Conservation (phyloP, 768 basidiomycete species). For the Termitomyces sp. region DNA sequence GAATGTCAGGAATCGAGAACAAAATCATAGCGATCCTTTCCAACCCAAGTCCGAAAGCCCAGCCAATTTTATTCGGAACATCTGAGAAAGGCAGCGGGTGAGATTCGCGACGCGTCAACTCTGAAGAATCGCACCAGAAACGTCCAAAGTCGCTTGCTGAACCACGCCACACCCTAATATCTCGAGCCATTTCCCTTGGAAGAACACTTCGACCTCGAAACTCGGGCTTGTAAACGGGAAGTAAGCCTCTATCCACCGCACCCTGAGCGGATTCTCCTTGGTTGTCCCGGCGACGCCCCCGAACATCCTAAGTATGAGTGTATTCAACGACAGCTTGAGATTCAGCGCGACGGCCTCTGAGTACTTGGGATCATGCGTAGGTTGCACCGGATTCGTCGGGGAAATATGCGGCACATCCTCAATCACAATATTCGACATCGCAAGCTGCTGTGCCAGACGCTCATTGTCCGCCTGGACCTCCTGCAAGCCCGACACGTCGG, state of each 20-base stretch:
- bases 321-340: conserved; percentile 86
- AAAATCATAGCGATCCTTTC: conserved; percentile 98
- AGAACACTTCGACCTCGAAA: conserved; percentile 97
- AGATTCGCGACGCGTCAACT: neutral
- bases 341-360: conserved; percentile 76
- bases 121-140: conserved; percentile 59
- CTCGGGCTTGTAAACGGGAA: conserved; percentile 98
- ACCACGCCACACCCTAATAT: conserved; percentile 94
- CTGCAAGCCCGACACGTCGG: conserved; percentile 49
- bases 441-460: conserved; percentile 53
- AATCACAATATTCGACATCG: conserved; percentile 73
- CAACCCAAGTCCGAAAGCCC: conserved; percentile 97
- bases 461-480: conserved; percentile 71
- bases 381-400: conserved; percentile 75
- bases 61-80: conserved; percentile 81
- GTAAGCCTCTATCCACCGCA: conserved; percentile 97
- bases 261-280: conserved; percentile 67
- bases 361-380: conserved; percentile 66
- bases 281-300: conserved; percentile 48
- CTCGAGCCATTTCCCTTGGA: conserved; percentile 94
- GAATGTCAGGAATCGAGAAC: conserved; percentile 95
- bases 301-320: conserved; percentile 79
- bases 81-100: conserved; percentile 31
- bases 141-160: conserved; percentile 81
- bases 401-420: conserved; percentile 79